These are phyloP conservation scores for Staphylotrichum tortipilum DNA, from an alignment of 495 filamentous ascomycete genomes.

Conservation along the genomic window DNA sequence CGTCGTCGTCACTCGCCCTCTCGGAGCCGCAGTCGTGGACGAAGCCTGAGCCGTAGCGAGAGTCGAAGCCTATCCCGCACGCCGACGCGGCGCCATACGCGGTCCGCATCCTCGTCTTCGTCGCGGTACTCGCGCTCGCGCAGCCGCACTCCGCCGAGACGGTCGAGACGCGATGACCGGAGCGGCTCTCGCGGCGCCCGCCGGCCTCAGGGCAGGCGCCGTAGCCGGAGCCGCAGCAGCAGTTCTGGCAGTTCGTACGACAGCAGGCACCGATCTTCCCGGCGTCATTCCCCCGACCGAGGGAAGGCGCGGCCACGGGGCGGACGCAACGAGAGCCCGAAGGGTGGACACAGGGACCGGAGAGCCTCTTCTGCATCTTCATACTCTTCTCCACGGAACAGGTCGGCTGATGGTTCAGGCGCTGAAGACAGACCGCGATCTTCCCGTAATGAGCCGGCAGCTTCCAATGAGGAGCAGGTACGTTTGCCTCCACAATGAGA, in stretches of 20 bases:
- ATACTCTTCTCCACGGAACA: conserved; percentile 41
- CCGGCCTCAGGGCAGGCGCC: conserved; percentile 11
- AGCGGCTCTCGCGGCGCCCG: conserved; percentile 27
- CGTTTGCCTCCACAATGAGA: conserved; percentile 20
- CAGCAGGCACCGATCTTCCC: conserved; percentile 46
- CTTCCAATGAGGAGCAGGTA: conserved; percentile 31
- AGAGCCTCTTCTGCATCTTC: conserved; percentile 41
- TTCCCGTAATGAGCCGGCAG: conserved; percentile 22
- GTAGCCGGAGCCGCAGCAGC: conserved; percentile 23
- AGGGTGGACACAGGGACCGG: conserved; percentile 8
- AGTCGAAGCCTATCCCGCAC: conserved; percentile 11
- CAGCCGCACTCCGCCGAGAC: conserved; percentile 32
- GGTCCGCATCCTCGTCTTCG: conserved; percentile 40
- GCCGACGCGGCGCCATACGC: conserved; percentile 26
- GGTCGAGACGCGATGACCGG: conserved; percentile 34
- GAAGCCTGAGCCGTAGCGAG: conserved; percentile 21
- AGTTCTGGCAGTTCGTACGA: conserved; percentile 24
- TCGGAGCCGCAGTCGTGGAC: conserved; percentile 36
- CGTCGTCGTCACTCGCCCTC: conserved; percentile 28
- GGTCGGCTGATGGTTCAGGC: conserved; percentile 55
- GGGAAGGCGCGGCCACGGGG: conserved; percentile 1
- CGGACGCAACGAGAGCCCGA: conserved; percentile 6
- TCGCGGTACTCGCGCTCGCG: conserved; percentile 31
- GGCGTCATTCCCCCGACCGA: conserved; percentile 32
- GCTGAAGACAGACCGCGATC: conserved; percentile 44